Base-by-base conservation (phyloP, 2,329 filamentous ascomycete genomes). In the Pyrenophora graminea region DNA sequence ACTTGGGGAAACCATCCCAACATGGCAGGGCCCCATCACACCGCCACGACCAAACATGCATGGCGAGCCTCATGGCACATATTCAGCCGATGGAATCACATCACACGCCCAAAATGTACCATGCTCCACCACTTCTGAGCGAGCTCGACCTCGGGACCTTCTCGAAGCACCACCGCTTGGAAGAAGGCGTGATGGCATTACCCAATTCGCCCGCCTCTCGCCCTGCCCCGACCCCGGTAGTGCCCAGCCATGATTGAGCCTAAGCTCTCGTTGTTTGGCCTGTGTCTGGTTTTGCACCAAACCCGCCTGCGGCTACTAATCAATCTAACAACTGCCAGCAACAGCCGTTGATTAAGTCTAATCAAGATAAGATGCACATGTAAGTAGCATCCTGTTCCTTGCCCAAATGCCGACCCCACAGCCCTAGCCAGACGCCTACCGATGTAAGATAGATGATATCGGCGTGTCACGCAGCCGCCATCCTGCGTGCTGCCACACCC, bases 171-270 rank as follows among this genome's bases (percentile, higher is more conserved):
- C 18, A 58, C 54, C 61, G 51, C 55, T 55, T 62, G 62, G 61
- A 58, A 67, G 58, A 61, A 55, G 39, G 45, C 42, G 40, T 7
- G 17, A 13, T 51, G 45, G 59, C 31, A 60, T 61, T 54, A 61
- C 48, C 61, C 59, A 64, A 64, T 67, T 67, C 59, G 63, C 39
- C 44, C 34, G 43, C 38, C 40, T 39, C 34, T 25, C 33, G 34
- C 7, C 23, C 15, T 5, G 21, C 39, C 39, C 37, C 17, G 13
- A 43, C 27, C 36, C 19, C 19, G 19, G 19, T 21, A 21, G 39
- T 58, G 63, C 62, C 61, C 53, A 67, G 58, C 58, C 48, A 41
- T 32, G 45, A 68, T 69, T 68, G 61, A 70, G 67, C 66, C 67
- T 70, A 69, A 69, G 67, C 67, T 68, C 66, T 66, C 39, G 25